Evolutionary conservation across 768 basidiomycete genomes (phyloP), one percentile per base, ranked within the genome.

Genomic region (Tricholoma sp.): DNA sequence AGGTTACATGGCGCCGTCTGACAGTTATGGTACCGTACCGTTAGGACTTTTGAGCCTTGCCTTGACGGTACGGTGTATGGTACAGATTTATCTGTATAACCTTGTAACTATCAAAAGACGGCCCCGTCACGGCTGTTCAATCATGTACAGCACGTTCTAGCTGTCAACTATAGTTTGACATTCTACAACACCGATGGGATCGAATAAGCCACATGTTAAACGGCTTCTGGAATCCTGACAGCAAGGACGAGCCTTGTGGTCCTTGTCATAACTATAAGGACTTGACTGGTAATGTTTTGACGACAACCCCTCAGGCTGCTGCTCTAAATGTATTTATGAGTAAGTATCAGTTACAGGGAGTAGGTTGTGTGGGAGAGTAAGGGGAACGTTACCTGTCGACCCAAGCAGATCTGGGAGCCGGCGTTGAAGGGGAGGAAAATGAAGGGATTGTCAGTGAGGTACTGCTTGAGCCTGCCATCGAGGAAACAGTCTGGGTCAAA

Each of bases 401-500:
- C 82, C 4, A 83, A 74, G 59, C 82, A 84, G 53, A 84, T 82
- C 13, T 81, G 75, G 6, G 83, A 83, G 12, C 79, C 79, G 2
- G 78, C 82, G 55, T 83, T 84, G 72, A 85, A 85, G 13, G 83
- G 84, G 3, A 88, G 74, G 72, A 89, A 90, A 56, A 87, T 85
- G 71, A 84, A 87, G 0, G 84, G 79, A 59, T 86, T 85, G 36
- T 80, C 77, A 29, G 79, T 71, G 32, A 88, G 74, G 55, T 86
- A 85, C 61, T 80, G 82, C 59, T 82, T 76, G 33, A 86, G 67
- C 9, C 86, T 74, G 9, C 82, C 74, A 63, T 88, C 87, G 47
- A 88, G 72, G 74, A 85, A 89, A 4, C 86, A 79, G 57, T 87
- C 85, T 0, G 87, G 86, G 63, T 89, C 86, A 54, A 88, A 88